Evolutionary conservation across 1,284 basidiomycete genomes (phyloP), one percentile per base, ranked within the genome.

Genomic region (Phenoliferia sp.): DNA sequence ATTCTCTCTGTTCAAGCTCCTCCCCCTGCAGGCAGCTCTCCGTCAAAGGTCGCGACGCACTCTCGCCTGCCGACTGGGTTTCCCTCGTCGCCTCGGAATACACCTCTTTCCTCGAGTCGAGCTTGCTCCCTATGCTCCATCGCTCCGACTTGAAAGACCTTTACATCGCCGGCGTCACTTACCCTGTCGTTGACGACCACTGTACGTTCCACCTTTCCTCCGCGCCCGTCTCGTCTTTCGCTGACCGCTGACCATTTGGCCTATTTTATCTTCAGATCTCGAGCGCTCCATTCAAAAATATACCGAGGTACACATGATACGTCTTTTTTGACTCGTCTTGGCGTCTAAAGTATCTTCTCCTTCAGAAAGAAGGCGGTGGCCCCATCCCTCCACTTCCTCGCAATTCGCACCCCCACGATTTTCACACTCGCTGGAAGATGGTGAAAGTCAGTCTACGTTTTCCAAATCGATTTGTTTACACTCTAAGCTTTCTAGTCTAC

Each of bases 151-250:
- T 33, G 31, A 44, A 39, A 7, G 56, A 10, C 10, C 32, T 71
- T 19, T 71, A 52, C 44, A 33, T 71, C 19, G 65, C 68, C 0
- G 63, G 61, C 0, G 70, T 67, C 1, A 33, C 35, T 0, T 67
- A 68, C 15, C 65, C 70, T 0, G 63, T 71, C 28, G 66, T 69
- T 19, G 68, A 71, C 10, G 70, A 71, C n/a, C n/a, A 35, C n/a
- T 62, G 70, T 69, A 22, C 33, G 69, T 5, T 19, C 48, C 39
- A 15, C 39, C 39, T 22, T 12, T 44, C 15, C 39, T 44, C 15
- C 39, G 39, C 12, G n/a, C n/a, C n/a, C n/a, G n/a, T n/a, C n/a
- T n/a, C n/a, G n/a, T 44, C 6, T 0, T 2, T 26, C 22, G 22
- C 22, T n/a, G 16, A 2, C 12, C 31, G 48, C 3, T 3, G 6